A percentile compares a stretch with the other conserved stretches of the same genome.
phyloP scores from a whole-genome alignment of 2,329 filamentous ascomycete species.

The Myrmaecium sp. region DNA sequence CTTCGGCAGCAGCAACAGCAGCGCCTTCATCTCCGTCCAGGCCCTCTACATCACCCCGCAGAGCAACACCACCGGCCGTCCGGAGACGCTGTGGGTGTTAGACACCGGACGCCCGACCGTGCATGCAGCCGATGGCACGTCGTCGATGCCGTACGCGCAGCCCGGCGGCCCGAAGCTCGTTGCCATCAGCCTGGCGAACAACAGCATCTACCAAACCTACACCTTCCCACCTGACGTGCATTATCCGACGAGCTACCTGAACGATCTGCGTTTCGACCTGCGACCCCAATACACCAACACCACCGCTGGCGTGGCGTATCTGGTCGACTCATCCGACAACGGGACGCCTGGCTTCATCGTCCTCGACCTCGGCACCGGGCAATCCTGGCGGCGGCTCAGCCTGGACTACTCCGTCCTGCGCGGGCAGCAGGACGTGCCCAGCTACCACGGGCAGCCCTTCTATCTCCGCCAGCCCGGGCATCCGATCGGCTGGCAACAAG shows the following conservation, averaged over 20 bases:
- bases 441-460: constrained; percentile 28
- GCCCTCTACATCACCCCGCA: constrained; percentile 30
- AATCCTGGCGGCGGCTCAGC: constrained; percentile 32
- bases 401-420: constrained; percentile 19
- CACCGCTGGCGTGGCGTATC: constrained; percentile 31
- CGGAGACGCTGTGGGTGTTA: constrained; percentile 28
- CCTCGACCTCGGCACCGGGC: constrained; percentile 30
- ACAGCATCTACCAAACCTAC: constrained; percentile 32
- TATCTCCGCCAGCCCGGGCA: constrained; percentile 20
- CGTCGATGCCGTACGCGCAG: constrained; percentile 20
- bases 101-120: constrained; percentile 29
- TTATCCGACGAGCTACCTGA: constrained; percentile 30
- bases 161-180: constrained; percentile 34
- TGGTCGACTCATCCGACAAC: constrained; percentile 31
- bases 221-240: constrained; percentile 29
- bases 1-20: constrained; percentile 28
- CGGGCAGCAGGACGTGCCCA: constrained; percentile 25
- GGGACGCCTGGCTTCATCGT: constrained; percentile 31
- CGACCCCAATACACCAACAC: constrained; percentile 20
- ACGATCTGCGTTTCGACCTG: constrained; percentile 36
- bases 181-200: constrained; percentile 28
- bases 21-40: constrained; percentile 31
- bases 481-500: constrained; percentile 20
- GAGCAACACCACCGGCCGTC: constrained; percentile 18
- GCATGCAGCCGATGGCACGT: constrained; percentile 21